Evolutionary conservation across 2,329 filamentous ascomycete species (phyloP), one percentile per base, ranked within the genome.

Genomic region (Aquanectria penicillioides): DNA sequence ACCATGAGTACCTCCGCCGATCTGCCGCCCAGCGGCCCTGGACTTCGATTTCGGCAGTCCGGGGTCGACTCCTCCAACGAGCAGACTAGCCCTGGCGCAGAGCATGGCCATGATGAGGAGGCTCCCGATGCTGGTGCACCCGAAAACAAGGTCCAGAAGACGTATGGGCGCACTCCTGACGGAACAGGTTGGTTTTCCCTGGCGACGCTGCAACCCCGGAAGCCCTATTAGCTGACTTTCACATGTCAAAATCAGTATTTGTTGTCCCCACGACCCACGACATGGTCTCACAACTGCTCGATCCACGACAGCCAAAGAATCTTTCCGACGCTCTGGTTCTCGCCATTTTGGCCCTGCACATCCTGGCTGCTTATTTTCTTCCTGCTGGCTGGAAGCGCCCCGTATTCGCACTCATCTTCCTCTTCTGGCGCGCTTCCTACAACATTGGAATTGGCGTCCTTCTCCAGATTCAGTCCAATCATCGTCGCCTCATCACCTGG

Each of bases 241-340:
- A 68, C 57, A 60, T 69, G 61, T 37, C 36, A 68, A 61, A 67
- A 65, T 43, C 71, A 98, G 95, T 97, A 70, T 99, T 99, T 74
- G 90, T 93, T 57, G 95, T 99, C 52, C 95, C 95, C 43, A 89
- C 93, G 62, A 99, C 95, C 55, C 93, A 97, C 82, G 95, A 99
- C 79, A 98, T 99, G 95, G 94, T 99, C 69, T 97, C 94, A 48
- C 95, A 98, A 79, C 86, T 99, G 53, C 87, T 99, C 69, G 95
- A 96, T 70, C 95, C 95, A 48, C 91, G 91, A 66, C 91, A 98
- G 74, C 93, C 95, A 50, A 99, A 99, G 83, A 98, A 98, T 74
- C 75, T 96, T 33, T 95, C 93, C 61, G 95, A 99, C 77, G 78
- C 88, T 57, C 73, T 90, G 58, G 93, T 99, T 64, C 83, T 99